Evolutionary conservation across 225 moss, liverwort and hornwort genomes (phyloP).

Genomic region (Sphagnum contortum): DNA sequence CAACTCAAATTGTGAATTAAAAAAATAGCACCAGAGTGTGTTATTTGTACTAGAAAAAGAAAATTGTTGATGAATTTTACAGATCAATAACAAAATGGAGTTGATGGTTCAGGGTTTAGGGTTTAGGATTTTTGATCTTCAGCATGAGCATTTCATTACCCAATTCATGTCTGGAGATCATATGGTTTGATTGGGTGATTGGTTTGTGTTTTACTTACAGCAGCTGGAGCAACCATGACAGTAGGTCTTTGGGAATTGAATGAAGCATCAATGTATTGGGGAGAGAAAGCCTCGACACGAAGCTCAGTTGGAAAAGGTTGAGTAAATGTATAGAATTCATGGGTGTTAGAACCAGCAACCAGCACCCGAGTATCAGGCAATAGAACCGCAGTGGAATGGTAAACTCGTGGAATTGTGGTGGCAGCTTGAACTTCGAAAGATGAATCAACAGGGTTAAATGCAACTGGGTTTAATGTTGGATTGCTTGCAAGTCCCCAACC

Average conservation of each 20-base stretch:
- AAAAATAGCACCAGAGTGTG: no score
- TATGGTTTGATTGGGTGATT: no score
- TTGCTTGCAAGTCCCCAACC: conserved; percentile 24
- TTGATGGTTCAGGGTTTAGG: no score
- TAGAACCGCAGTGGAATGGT: conserved; percentile 31
- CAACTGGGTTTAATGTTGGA: conserved; percentile 10
- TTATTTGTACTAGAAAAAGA: no score
- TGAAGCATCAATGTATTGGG: conserved; percentile 8
- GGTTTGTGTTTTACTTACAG: conserved; percentile 1
- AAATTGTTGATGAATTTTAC: no score
- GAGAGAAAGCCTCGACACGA: conserved; percentile 14
- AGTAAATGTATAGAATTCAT: conserved; percentile 23
- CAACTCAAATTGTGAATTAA: no score
- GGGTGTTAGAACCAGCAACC: conserved; percentile 26
- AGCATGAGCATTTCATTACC: no score
- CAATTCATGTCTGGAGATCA: no score
- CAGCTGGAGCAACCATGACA: conserved; percentile 5
- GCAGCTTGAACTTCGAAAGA: conserved; percentile 17
- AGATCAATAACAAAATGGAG: no score
- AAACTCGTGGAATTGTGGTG: conserved; percentile 21
- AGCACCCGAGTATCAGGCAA: conserved; percentile 25
- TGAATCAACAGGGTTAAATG: conserved; percentile 5
- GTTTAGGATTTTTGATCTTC: no score
- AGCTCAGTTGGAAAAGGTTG: conserved; percentile 37
- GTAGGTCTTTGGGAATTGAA: conserved; percentile 12